A percentile compares a stretch with the other conserved stretches of the same genome.
Evolutionary conservation across 108 stramenopile genomes (phyloP).

Genomic region (Cyclostephanos invisitatus): DNA sequence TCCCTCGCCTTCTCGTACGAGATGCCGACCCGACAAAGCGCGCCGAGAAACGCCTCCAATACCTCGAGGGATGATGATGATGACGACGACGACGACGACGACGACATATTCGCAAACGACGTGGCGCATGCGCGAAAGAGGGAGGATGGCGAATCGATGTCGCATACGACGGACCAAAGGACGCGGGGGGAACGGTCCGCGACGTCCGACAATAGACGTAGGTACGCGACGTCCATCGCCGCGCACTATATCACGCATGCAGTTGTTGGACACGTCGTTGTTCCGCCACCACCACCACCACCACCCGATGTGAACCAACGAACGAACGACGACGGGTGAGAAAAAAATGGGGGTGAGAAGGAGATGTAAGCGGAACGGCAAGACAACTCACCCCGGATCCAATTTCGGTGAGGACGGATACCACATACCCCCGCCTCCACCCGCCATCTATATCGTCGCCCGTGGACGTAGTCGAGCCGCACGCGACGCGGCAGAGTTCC

Average conservation of each 20-base stretch:
- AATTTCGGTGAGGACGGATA: too few species aligned
- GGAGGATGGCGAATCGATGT: slow-evolving; percentile 13
- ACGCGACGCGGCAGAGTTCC: slow-evolving; percentile 46
- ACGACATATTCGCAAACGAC: slow-evolving; percentile 3
- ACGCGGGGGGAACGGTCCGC: slow-evolving; percentile 63
- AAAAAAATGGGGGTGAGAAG: too few species aligned
- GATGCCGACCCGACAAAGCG: slow-evolving; percentile 44
- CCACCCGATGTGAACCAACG: too few species aligned
- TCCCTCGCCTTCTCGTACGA: slow-evolving; percentile 54
- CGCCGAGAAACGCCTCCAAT: slow-evolving; percentile 32
- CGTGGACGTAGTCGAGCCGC: neutral
- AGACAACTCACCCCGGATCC: too few species aligned
- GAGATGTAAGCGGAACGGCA: too few species aligned
- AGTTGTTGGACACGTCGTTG: too few species aligned
- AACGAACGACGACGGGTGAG: too few species aligned
- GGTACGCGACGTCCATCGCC: slow-evolving; percentile 27
- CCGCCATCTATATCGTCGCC: too few species aligned
- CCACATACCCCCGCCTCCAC: too few species aligned
- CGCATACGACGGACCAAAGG: slow-evolving; percentile 33
- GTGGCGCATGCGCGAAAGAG: slow-evolving; percentile 8
- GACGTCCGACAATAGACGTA: slow-evolving; percentile 51
- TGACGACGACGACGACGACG: slow-evolving; percentile 1
- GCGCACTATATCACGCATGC: slow-evolving; percentile 21
- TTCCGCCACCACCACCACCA: too few species aligned
- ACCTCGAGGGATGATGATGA: neutral